Conservation (phyloP, 805 yeast species). For the Pichia scutulata region DNA sequence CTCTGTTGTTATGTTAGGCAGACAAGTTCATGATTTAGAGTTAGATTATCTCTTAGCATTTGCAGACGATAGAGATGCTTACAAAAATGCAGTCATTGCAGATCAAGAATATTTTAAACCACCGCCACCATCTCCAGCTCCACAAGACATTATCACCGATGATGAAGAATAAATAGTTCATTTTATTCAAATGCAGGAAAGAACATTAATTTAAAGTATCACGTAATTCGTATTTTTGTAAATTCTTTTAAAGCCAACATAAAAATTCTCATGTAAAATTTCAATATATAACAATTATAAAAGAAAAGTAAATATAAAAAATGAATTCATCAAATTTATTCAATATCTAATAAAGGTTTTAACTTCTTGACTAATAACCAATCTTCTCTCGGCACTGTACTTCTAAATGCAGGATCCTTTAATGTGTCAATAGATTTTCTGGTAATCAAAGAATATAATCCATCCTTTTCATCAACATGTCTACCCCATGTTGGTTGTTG, state of each 20-base stretch:
- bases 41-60: conserved; percentile 75
- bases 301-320: background rate
- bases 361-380: conserved; percentile 88
- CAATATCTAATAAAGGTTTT: conserved; percentile 80
- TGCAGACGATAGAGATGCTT: conserved; percentile 51
- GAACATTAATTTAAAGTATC: background rate
- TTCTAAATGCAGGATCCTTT: conserved; percentile 97
- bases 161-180: conserved; percentile 10
- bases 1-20: conserved; percentile 82
- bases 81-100: conserved; percentile 37
- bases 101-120: conserved; percentile 64
- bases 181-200: too few species aligned
- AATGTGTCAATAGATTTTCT: conserved; percentile 93
- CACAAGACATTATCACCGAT: conserved; percentile 10
- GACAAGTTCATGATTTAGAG: conserved; percentile 91
- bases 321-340: conserved; percentile 6
- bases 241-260: too few species aligned
- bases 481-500: conserved; percentile 99
- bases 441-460: conserved; percentile 79
- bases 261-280: background rate
- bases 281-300: background rate
- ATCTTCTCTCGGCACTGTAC: conserved; percentile 87
- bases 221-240: background rate
- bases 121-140: conserved; percentile 14
- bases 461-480: conserved; percentile 92